Evolutionary conservation across 345 rosid species (phyloP).

Genomic region (Dipteronia sinensis): DNA sequence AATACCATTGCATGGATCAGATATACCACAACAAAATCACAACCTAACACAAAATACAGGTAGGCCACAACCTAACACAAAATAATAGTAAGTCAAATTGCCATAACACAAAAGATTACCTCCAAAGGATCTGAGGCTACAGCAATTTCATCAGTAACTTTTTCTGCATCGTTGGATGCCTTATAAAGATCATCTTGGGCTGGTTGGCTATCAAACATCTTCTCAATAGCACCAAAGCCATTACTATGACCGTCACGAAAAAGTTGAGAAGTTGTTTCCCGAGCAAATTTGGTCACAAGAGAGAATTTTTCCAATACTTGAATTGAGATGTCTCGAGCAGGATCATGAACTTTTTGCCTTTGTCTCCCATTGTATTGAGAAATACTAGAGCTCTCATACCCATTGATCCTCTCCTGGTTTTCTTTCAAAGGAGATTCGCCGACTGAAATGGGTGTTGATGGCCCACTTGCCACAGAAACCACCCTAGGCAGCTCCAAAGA

Average conservation of each 20-base stretch:
- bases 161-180: slow-evolving; percentile 43
- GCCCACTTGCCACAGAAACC: slow-evolving; percentile 63
- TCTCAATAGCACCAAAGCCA: slow-evolving; percentile 63
- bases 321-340: slow-evolving; percentile 88
- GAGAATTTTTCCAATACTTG: slow-evolving; percentile 92
- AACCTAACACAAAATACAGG: not conserved
- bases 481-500: slow-evolving; percentile 91
- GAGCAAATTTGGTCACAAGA: slow-evolving; percentile 89
- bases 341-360: slow-evolving; percentile 74
- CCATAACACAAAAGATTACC: slow-evolving; percentile 48
- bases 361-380: slow-evolving; percentile 54
- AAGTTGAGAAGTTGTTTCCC: slow-evolving; percentile 88
- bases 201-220: slow-evolving; percentile 47
- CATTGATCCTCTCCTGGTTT: slow-evolving; percentile 46
- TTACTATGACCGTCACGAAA: slow-evolving; percentile 66
- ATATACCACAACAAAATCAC: not conserved
- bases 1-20: not conserved
- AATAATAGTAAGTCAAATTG: not conserved
- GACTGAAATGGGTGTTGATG: slow-evolving; percentile 42
- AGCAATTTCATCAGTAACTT: slow-evolving; percentile 37
- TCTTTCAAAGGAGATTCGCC: slow-evolving; percentile 47
- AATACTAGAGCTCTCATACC: slow-evolving; percentile 36
- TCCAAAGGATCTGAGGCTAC: slow-evolving; percentile 81
- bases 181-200: slow-evolving; percentile 42
- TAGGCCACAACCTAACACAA: not conserved